phyloP scores from a whole-genome alignment of 225 moss, liverwort and hornwort species.

The Physcomitrellopsis africana region DNA sequence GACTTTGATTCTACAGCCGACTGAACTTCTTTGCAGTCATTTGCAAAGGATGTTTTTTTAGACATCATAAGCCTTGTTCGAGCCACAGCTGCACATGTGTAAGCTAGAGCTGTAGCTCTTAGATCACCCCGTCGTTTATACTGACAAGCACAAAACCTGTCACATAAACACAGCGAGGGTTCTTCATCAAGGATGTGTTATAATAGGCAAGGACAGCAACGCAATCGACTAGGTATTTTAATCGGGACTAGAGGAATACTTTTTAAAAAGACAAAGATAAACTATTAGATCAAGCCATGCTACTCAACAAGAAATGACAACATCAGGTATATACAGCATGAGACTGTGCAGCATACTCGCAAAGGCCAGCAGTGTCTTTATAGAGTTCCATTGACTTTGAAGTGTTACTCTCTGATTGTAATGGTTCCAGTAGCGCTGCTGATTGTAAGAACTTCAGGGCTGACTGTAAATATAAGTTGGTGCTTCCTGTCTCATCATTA shows the following conservation, averaged over 20 bases:
- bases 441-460: constrained; percentile 85
- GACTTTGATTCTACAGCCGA: constrained; percentile 55
- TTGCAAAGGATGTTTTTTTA: constrained; percentile 63
- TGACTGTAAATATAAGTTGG: constrained; percentile 85
- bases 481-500: constrained; percentile 54
- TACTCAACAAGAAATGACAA: constrained; percentile 5
- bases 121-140: constrained; percentile 79
- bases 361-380: constrained; percentile 86
- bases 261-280: not conserved
- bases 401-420: constrained; percentile 51
- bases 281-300: constrained; percentile 19
- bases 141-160: constrained; percentile 83
- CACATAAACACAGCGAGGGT: constrained; percentile 20
- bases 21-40: constrained; percentile 76
- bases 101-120: constrained; percentile 89
- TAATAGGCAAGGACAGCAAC: constrained; percentile 8
- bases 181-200: not conserved
- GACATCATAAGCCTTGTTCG: constrained; percentile 74
- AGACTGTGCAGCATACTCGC: constrained; percentile 68
- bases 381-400: constrained; percentile 66
- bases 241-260: not conserved
- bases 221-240: not conserved
- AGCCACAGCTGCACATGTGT: constrained; percentile 92
- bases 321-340: constrained; percentile 4
- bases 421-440: constrained; percentile 76